phyloP scores from a whole-genome alignment of 2,329 filamentous ascomycete species.

The Fusarium paranaense region DNA sequence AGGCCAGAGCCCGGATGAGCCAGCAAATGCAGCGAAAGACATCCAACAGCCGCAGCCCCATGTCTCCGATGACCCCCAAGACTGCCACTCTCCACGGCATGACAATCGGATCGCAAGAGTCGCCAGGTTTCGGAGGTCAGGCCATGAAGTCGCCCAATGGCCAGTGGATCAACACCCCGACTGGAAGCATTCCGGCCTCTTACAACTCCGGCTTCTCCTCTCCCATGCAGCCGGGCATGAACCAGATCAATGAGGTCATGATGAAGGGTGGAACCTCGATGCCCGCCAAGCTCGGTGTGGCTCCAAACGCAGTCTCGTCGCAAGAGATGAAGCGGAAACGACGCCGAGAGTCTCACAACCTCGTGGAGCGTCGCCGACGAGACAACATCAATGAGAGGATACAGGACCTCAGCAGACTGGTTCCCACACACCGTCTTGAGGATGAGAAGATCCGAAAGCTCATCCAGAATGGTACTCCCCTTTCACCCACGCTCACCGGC shows the following conservation, averaged over 20 bases:
- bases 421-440: constrained; percentile 91
- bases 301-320: constrained; percentile 70
- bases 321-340: constrained; percentile 95
- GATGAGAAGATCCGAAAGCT: constrained; percentile 98
- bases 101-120: constrained; percentile 75
- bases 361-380: constrained; percentile 91
- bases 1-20: constrained; percentile 68
- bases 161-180: constrained; percentile 90
- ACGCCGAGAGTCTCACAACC: constrained; percentile 93
- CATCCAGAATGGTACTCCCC: constrained; percentile 88
- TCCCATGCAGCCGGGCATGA: constrained; percentile 75
- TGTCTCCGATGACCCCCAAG: constrained; percentile 82
- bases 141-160: constrained; percentile 89
- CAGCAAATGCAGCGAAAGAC: constrained; percentile 78
- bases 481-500: constrained; percentile 84
- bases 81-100: constrained; percentile 81
- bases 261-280: constrained; percentile 90
- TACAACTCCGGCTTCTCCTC: constrained; percentile 91
- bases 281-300: constrained; percentile 82
- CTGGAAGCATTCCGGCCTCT: constrained; percentile 82
- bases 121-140: constrained; percentile 78
- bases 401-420: constrained; percentile 92
- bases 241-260: constrained; percentile 89
- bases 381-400: constrained; percentile 99
- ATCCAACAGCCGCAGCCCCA: constrained; percentile 74